Evolutionary conservation across 2,329 filamentous ascomycete genomes (phyloP).

Genomic region (Didymosphaeria variabile): DNA sequence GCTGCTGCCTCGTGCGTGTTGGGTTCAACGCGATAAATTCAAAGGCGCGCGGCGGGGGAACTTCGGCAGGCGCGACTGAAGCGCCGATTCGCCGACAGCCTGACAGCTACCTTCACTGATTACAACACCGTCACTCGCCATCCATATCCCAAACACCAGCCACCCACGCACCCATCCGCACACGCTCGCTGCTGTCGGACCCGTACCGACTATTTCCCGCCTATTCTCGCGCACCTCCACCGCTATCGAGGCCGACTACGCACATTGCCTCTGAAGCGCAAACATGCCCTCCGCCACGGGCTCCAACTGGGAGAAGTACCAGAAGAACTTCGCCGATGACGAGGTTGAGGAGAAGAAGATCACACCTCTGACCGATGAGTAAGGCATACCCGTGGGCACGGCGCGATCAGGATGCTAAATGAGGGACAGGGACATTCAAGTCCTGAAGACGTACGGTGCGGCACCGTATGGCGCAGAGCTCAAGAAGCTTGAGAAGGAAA

Average conservation of each 20-base stretch:
- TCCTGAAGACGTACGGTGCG: constrained; percentile 97
- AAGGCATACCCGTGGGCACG: constrained; percentile 51
- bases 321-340: constrained; percentile 96
- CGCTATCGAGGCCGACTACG: constrained; percentile 18
- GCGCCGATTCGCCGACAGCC: constrained; percentile 35
- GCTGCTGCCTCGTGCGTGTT: constrained; percentile 38
- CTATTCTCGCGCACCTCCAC: constrained; percentile 8
- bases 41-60: constrained; percentile 31
- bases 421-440: constrained; percentile 86
- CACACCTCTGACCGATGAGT: constrained; percentile 95
- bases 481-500: constrained; percentile 98
- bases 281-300: constrained; percentile 93
- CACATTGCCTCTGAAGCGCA: constrained; percentile 32
- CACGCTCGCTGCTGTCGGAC: constrained; percentile 5
- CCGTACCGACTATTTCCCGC: not conserved
- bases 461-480: constrained; percentile 92
- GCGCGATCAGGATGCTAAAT: constrained; percentile 40
- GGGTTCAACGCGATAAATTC: constrained; percentile 35
- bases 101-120: constrained; percentile 30
- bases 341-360: constrained; percentile 99
- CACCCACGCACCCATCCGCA: constrained; percentile 10
- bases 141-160: constrained; percentile 16
- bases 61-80: constrained; percentile 25
- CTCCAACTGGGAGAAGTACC: constrained; percentile 97
- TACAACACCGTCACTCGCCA: constrained; percentile 25